These are phyloP conservation scores for Coemansia sp. DNA, from an alignment of 192 early-diverging fungal species.

Conservation along the genomic window DNA sequence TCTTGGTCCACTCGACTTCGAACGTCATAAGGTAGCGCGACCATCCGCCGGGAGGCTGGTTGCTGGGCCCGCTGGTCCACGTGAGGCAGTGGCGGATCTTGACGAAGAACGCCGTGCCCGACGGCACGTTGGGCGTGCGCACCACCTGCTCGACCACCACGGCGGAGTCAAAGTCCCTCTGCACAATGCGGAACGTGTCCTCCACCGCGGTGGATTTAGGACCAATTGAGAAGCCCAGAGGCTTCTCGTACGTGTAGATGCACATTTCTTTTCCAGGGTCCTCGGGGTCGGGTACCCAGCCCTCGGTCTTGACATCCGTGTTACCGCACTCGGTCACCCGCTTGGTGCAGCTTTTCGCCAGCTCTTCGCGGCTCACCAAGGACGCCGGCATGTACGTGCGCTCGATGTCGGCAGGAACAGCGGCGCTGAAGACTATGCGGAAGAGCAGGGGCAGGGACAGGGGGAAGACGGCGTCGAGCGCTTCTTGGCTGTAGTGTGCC, in stretches of 20 bases:
- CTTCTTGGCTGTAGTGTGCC: conserved; percentile 37
- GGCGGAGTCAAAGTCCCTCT: conserved; percentile 24
- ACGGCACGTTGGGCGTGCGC: conserved; percentile 50
- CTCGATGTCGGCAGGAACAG: conserved; percentile 21
- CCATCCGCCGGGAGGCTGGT: conserved; percentile 44
- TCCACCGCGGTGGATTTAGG: conserved; percentile 50
- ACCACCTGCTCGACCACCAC: conserved; percentile 47
- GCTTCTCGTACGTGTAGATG: conserved; percentile 47
- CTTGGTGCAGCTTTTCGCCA: conserved; percentile 35
- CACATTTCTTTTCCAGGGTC: conserved; percentile 32
- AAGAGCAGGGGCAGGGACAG: conserved; percentile 46
- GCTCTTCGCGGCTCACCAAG: conserved; percentile 19
- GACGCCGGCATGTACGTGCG: conserved; percentile 19
- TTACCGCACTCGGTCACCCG: conserved; percentile 38
- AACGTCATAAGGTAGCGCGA: conserved; percentile 46
- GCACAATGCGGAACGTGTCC: conserved; percentile 33
- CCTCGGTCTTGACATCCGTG: conserved; percentile 39
- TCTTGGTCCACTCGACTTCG: conserved; percentile 53
- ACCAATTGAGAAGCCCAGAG: conserved; percentile 50
- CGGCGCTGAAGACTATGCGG: conserved; percentile 45
- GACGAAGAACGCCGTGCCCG: conserved; percentile 48
- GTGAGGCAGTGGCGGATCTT: conserved; percentile 52
- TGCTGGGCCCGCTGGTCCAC: conserved; percentile 33
- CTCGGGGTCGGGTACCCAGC: conserved; percentile 44
- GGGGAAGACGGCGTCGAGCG: conserved; percentile 45